Conservation (phyloP, 2,329 filamentous ascomycete genomes). For the Aspergillus fumigatus region DNA sequence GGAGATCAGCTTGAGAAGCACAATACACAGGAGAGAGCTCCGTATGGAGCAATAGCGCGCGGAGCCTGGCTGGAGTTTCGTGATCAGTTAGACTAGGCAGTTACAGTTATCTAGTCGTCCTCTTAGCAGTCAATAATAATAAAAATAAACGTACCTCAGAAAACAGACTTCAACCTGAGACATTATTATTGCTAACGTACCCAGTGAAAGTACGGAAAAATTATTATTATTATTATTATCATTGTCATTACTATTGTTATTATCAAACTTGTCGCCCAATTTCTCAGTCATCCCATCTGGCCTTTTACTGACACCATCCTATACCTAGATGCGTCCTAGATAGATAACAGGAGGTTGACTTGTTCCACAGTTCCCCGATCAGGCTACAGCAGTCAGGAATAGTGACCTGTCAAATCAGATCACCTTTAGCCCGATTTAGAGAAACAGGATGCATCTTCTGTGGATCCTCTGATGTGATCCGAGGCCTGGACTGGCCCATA, state of each 20-base stretch:
- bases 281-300: no score
- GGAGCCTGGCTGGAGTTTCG: neutral
- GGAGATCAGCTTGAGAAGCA: neutral
- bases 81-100: no score
- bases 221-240: neutral
- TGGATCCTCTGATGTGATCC: constrained; percentile 12
- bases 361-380: neutral
- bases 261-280: no score
- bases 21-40: neutral
- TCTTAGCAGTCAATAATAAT: neutral
- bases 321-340: no score
- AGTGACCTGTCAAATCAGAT: constrained; percentile 12
- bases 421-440: neutral
- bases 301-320: no score
- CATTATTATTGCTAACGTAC: neutral
- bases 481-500: constrained; percentile 14
- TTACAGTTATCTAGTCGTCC: no score
- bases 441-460: neutral
- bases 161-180: neutral
- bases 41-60: neutral
- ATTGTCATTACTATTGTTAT: no score
- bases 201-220: neutral
- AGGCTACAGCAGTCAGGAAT: neutral
- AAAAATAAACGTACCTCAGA: no score
- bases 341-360: neutral